phyloP scores from a whole-genome alignment of 2,329 filamentous ascomycete species.

The Trichoderma koningii region DNA sequence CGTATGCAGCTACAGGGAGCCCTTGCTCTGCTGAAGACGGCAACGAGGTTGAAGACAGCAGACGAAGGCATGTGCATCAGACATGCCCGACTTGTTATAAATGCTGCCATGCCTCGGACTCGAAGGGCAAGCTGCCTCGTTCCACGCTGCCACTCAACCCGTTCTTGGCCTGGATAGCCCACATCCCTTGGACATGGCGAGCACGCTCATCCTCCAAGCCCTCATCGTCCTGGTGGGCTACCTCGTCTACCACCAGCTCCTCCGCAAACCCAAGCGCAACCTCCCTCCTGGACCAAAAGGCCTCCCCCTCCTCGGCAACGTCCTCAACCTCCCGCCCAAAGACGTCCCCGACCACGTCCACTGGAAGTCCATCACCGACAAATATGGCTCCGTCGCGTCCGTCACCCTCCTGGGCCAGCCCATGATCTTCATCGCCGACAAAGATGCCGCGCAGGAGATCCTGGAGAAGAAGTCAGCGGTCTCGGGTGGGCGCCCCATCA shows the following conservation, averaged over 20 bases:
- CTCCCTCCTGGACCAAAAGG: constrained; percentile 37
- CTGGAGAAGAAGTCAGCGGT: constrained; percentile 40
- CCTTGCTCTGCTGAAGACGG: not conserved
- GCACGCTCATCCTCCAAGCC: not conserved
- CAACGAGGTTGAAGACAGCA: not conserved
- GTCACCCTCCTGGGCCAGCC: constrained; percentile 36
- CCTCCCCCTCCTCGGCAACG: constrained; percentile 48
- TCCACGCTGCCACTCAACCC: not conserved
- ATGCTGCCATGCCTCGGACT: not conserved
- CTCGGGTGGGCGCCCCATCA: constrained; percentile 28
- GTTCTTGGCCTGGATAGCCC: not conserved
- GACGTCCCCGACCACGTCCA: constrained; percentile 37
- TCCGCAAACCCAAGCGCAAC: constrained; percentile 12
- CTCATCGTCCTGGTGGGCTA: constrained; percentile 12
- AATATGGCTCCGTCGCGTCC: constrained; percentile 35
- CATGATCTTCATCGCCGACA: constrained; percentile 44
- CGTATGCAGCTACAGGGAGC: not conserved
- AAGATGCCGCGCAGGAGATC: constrained; percentile 40
- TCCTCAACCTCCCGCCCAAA: constrained; percentile 45
- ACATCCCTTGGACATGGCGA: not conserved
- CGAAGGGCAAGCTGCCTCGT: not conserved
- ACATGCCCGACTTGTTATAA: not conserved
- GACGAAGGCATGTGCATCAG: not conserved
- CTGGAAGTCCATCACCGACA: constrained; percentile 40
- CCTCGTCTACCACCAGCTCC: not conserved